Evolutionary conservation across 208 protist genomes (phyloP), one percentile per base, ranked within the genome.

Genomic region (Acanthamoeba lenticulata): DNA sequence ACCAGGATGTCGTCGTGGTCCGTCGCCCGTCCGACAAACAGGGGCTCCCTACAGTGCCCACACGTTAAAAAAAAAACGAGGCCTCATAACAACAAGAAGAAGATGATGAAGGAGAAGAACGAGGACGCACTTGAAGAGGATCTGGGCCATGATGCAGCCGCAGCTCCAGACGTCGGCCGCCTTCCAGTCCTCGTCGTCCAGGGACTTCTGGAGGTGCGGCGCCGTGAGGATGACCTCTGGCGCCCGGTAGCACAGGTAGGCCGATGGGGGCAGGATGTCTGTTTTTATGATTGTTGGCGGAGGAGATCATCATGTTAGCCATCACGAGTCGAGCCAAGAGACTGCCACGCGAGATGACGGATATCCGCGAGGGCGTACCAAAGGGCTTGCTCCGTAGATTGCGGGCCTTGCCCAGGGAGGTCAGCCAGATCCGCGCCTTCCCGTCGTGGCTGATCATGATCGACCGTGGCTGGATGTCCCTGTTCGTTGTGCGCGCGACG

Each of bases 111-210:
- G 21, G 24, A n/a, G 24, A 67, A 15, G 15, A 15, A 69, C 5
- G 21, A 69, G 5, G 27, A 27, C 60, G 67, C 49, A 83, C 72
- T 83, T 90, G 21, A 90, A 69, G 21, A 90, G 52, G 4, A 90
- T 27, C 27, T 90, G 83, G 13, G 49, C 83, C 15, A 90, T n/a
- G 32, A 90, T 67, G 83, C 83, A 90, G 3, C 83, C 83, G 49
- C 83, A 90, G 83, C 49, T 69, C 83, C 83, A 90, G 13, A 90
- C 83, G 49, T 90, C 83, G 42, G 83, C 83, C 15, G 83, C 83
- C 83, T 90, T 90, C 83, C 83, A 90, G 49, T 90, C 83, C 27
- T 90, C 52, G 34, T 57, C 49, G 5, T 42, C 40, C 52, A 67
- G 49, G 38, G 27, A 44, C 29, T 83, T 83, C 52, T 90, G 83